Percentiles rank a stretch among this genome's conserved stretches.
phyloP scores from a whole-genome alignment of 495 filamentous ascomycete genomes.

The Lasiosphaeria ovina region DNA sequence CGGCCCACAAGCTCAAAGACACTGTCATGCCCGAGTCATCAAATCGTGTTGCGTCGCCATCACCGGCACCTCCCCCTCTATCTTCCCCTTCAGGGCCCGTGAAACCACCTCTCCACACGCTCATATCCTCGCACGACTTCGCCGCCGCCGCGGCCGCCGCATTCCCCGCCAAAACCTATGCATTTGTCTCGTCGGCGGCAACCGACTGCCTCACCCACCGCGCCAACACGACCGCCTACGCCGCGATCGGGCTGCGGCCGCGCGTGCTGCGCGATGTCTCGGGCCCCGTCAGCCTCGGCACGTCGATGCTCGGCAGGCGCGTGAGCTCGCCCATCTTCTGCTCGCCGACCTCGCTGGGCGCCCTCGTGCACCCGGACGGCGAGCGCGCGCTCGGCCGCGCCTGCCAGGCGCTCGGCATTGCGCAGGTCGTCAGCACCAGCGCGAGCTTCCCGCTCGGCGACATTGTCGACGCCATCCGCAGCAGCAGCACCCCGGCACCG shows the following conservation, averaged over 20 bases:
- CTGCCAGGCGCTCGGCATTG: conserved; percentile 48
- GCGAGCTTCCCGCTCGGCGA: conserved; percentile 66
- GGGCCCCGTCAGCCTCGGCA: conserved; percentile 50
- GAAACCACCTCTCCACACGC: conserved; percentile 64
- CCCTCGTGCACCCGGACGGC: conserved; percentile 67
- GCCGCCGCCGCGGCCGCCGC: conserved; percentile 59
- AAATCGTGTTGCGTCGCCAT: not conserved
- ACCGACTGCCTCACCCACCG: conserved; percentile 68
- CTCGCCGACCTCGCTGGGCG: conserved; percentile 72
- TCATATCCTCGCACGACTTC: conserved; percentile 78
- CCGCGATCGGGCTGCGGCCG: conserved; percentile 69
- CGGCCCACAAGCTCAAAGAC: no score
- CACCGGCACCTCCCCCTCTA: conserved; percentile 4
- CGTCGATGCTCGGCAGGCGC: conserved; percentile 60
- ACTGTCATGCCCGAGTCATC: conserved; percentile 20
- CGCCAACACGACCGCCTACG: conserved; percentile 53
- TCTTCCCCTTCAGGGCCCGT: conserved; percentile 5
- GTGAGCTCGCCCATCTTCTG: conserved; percentile 65
- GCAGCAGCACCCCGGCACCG: conserved; percentile 18
- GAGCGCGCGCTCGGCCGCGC: conserved; percentile 68
- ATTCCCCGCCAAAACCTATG: conserved; percentile 71
- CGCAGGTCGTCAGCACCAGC: conserved; percentile 64
- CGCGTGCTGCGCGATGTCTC: conserved; percentile 67
- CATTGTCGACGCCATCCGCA: conserved; percentile 50
- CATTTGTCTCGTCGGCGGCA: conserved; percentile 79